Evolutionary conservation across 768 basidiomycete genomes (phyloP).

Genomic region (Suillus spraguei): DNA sequence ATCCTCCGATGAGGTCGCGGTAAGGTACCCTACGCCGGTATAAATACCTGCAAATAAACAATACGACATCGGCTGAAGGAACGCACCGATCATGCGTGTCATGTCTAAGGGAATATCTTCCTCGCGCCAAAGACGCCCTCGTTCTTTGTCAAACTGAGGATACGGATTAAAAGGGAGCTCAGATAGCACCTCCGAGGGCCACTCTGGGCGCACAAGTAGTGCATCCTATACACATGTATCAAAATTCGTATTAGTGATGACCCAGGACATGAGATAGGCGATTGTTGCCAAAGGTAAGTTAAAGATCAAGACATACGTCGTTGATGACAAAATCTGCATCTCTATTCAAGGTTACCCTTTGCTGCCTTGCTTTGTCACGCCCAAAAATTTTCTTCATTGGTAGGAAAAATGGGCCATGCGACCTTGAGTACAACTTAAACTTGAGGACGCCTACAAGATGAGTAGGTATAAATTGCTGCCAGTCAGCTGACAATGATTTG

Average conservation of each 20-base stretch:
- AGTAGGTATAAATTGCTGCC: no score
- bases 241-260: neutral
- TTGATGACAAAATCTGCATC: conserved; percentile 34
- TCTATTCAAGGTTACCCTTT: conserved; percentile 30
- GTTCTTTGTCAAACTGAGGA: conserved; percentile 28
- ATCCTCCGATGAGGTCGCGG: conserved; percentile 73
- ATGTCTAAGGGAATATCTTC: conserved; percentile 57
- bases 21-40: conserved; percentile 56
- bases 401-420: no score
- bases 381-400: conserved; percentile 65
- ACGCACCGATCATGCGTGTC: conserved; percentile 71
- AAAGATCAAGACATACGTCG: conserved; percentile 24
- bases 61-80: neutral
- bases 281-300: conserved; percentile 1
- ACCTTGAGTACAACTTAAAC: no score
- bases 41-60: conserved; percentile 10
- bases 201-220: neutral
- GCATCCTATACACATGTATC: neutral
- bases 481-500: no score
- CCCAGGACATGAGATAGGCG: neutral
- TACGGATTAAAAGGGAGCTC: conserved; percentile 18
- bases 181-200: conserved; percentile 5
- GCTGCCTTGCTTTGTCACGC: conserved; percentile 46
- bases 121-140: conserved; percentile 33
- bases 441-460: no score